phyloP scores from a whole-genome alignment of 108 stramenopile species.

The Mediolabrus comicus region DNA sequence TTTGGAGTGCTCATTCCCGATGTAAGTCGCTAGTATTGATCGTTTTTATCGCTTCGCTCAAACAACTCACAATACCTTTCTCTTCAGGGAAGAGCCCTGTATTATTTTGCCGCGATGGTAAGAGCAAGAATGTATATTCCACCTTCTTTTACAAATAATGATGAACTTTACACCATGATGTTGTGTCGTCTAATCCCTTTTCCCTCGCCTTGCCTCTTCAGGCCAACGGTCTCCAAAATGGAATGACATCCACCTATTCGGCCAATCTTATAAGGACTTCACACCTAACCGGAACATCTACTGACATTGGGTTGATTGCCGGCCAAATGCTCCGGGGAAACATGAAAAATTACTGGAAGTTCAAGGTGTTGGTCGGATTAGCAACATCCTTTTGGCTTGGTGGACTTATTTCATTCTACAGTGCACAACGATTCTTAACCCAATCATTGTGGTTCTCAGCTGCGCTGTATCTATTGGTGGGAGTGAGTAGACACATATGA shows the following conservation, averaged over 20 bases:
- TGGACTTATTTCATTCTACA: slow-evolving; percentile 23
- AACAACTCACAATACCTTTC: too few relatives aligned
- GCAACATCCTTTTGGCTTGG: slow-evolving; percentile 40
- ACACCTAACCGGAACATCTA: slow-evolving; percentile 35
- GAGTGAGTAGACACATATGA: slow-evolving; percentile 13
- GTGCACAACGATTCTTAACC: slow-evolving; percentile 3
- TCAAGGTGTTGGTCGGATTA: slow-evolving; percentile 19
- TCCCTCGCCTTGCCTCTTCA: too few relatives aligned
- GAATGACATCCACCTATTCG: slow-evolving; percentile 47
- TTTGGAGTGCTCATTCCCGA: background rate
- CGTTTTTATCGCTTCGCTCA: too few relatives aligned
- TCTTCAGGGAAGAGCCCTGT: slow-evolving; percentile 15
- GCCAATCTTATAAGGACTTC: slow-evolving; percentile 50
- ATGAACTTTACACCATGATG: background rate
- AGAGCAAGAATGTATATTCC: too few relatives aligned
- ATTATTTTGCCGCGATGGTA: slow-evolving; percentile 40
- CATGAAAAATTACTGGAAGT: slow-evolving; percentile 35
- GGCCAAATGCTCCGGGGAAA: slow-evolving; percentile 48
- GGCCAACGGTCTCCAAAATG: slow-evolving; percentile 51
- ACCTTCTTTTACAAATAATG: background rate
- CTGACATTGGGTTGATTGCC: slow-evolving; percentile 46
- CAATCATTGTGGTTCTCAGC: slow-evolving; percentile 21
- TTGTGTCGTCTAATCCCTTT: background rate
- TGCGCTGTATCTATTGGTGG: slow-evolving; percentile 22
- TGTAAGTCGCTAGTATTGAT: too few relatives aligned